Percentiles rank a stretch among this genome's conserved stretches.
phyloP scores from a whole-genome alignment of 768 basidiomycete species.

The Leccinum uliginosum region DNA sequence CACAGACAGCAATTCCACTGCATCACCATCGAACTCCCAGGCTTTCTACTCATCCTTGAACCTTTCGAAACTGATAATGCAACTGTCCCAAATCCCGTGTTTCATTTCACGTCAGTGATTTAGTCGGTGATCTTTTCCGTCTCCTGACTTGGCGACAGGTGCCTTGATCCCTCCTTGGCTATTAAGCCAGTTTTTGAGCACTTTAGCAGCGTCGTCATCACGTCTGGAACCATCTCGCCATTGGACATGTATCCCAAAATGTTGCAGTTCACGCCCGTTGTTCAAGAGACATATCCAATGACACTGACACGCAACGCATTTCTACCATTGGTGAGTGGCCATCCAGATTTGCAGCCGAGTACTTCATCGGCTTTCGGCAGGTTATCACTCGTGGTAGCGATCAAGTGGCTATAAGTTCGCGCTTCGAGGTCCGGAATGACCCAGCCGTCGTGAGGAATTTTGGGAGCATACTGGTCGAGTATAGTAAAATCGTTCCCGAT shows the following conservation, averaged over 20 bases:
- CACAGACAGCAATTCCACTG: not conserved
- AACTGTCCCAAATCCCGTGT: conserved; percentile 97
- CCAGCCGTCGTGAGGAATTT: conserved; percentile 99
- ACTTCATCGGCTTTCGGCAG: conserved; percentile 34
- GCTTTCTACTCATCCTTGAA: conserved; percentile 94
- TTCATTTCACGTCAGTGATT: conserved; percentile 84
- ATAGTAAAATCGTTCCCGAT: conserved; percentile 96
- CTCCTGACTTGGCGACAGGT: conserved; percentile 46
- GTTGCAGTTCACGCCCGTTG: conserved; percentile 95
- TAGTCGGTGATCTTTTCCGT: not conserved
- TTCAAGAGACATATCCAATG: conserved; percentile 98
- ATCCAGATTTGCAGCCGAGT: not conserved
- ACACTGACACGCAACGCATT: conserved; percentile 95
- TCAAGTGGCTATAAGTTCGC: conserved; percentile 96
- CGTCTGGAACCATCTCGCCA: conserved; percentile 96
- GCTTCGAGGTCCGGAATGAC: conserved; percentile 98
- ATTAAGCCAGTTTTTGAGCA: conserved; percentile 98
- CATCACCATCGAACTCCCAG: conserved; percentile 35
- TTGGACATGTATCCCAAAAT: conserved; percentile 99
- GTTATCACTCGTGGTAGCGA: conserved; percentile 98
- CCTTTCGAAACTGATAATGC: conserved; percentile 99
- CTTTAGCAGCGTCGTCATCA: conserved; percentile 97
- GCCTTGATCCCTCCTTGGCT: conserved; percentile 94
- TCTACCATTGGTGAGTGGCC: conserved; percentile 74
- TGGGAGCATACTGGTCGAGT: conserved; percentile 96